Evolutionary conservation across 2,329 filamentous ascomycete species (phyloP).

Genomic region (Colletotrichum somersetense): DNA sequence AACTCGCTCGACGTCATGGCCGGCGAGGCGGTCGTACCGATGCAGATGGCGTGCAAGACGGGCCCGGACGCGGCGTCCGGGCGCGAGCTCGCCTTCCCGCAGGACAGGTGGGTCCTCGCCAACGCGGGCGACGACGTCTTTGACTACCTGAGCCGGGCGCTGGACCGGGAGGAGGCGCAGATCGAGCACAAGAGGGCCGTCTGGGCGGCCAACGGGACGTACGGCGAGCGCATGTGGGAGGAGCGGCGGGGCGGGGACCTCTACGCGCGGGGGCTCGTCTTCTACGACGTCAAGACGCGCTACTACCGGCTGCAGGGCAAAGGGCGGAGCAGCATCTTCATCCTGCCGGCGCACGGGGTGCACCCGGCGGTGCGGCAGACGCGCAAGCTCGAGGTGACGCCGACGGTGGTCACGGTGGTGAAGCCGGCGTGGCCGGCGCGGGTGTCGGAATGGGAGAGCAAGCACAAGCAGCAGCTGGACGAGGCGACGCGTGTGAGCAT

Average conservation of each 20-base stretch:
- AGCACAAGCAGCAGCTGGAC: slow-evolving; percentile 45
- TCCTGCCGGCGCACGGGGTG: slow-evolving; percentile 63
- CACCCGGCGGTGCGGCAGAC: slow-evolving; percentile 61
- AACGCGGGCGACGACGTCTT: slow-evolving; percentile 67
- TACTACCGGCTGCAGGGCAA: slow-evolving; percentile 65
- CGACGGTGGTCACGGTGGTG: slow-evolving; percentile 52
- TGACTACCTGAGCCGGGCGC: slow-evolving; percentile 58
- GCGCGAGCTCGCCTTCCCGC: slow-evolving; percentile 65
- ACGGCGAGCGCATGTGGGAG: slow-evolving; percentile 55
- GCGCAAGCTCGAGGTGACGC: slow-evolving; percentile 57
- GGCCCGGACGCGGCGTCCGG: slow-evolving; percentile 66
- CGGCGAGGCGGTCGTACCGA: slow-evolving; percentile 63
- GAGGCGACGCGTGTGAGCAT: slow-evolving; percentile 33
- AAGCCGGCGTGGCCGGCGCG: slow-evolving; percentile 48
- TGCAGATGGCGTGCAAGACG: slow-evolving; percentile 64
- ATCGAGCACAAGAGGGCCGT: slow-evolving; percentile 51
- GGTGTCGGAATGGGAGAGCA: slow-evolving; percentile 50
- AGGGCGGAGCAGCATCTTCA: slow-evolving; percentile 62
- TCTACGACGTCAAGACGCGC: slow-evolving; percentile 63
- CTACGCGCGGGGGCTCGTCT: slow-evolving; percentile 60
- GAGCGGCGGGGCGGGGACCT: slow-evolving; percentile 47
- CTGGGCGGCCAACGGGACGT: slow-evolving; percentile 54
- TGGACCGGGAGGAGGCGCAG: slow-evolving; percentile 61
- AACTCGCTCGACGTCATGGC: slow-evolving; percentile 64
- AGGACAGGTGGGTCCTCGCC: slow-evolving; percentile 68